Base-by-base conservation (phyloP, 176 grass and related monocot genomes). In the Carex parvula region DNA sequence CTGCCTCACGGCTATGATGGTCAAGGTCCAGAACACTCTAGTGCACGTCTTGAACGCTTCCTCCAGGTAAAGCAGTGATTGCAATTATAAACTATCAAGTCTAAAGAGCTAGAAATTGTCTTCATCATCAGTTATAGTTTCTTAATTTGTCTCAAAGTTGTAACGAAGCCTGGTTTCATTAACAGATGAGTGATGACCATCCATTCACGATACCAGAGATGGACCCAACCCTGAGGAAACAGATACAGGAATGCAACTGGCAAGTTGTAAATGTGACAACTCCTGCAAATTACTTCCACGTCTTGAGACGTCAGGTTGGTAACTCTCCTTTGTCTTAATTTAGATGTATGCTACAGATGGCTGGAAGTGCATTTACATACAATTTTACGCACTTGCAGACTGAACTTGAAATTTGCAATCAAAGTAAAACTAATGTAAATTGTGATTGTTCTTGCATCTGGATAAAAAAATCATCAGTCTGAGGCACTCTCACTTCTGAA, bases 191-290 rank as follows among this genome's bases (percentile, higher is more conserved):
- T 84, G 95, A 98, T 86, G 95, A 98, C 70, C 93, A 98, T 77
- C 89, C 92, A 69, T 98, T 91, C 62, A 86, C 89, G 52, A 98
- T 98, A 87, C 95, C 95, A 59, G 95, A 98, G 86, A 98, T 98
- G 95, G 95, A 94, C 35, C 82, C 95, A 54, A 97, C 95, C 70
- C 87, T 98, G 55, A 82, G 92, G 78, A 98, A 94, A 81, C 95
- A 98, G 79, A 98, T 98, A 76, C 95, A 98, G 86, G 89, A 98
- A 60, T 93, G 95, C 80, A 98, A 98, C 83, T 98, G 95, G 95
- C 95, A 98, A 64, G 92, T 98, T 52, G 95, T 94, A 26, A 98
- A 98, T 73, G 95, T 98, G 61, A 98, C 95, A 79, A 98, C 95
- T 59, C 95, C 95, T 79, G 95, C 95, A 79, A 98, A 98, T 83